Percentiles rank a stretch among this genome's conserved stretches.
These are phyloP conservation scores for Apiosordaria backusii DNA, from an alignment of 495 filamentous ascomycete genomes.

Conservation along the genomic window DNA sequence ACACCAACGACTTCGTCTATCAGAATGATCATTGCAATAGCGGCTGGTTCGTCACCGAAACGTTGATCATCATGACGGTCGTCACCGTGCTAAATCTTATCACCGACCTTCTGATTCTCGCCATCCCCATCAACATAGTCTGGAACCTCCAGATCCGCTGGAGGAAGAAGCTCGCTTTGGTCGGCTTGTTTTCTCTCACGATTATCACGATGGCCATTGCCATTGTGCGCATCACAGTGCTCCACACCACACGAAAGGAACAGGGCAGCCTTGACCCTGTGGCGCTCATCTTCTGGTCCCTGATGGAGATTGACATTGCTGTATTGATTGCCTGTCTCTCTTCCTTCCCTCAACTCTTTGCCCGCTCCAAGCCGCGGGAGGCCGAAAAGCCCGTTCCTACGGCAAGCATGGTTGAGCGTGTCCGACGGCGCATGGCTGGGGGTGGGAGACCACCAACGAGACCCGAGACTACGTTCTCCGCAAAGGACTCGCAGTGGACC, in stretches of 20 bases:
- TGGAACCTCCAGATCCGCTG: constrained; percentile 27
- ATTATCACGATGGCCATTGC: constrained; percentile 30
- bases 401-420: background rate
- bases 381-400: background rate
- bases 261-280: constrained; percentile 16
- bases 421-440: background rate
- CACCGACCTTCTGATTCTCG: constrained; percentile 28
- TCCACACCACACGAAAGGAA: background rate
- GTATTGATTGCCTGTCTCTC: constrained; percentile 13
- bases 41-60: background rate
- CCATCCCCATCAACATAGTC: constrained; percentile 29
- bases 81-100: constrained; percentile 32
- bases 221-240: constrained; percentile 23
- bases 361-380: background rate
- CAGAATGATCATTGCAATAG: background rate
- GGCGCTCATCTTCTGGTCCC: constrained; percentile 27
- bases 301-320: constrained; percentile 23
- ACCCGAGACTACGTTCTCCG: background rate
- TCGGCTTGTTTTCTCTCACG: constrained; percentile 32
- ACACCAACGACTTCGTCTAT: background rate
- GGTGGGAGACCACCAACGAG: background rate
- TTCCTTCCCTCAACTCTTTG: constrained; percentile 17
- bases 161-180: constrained; percentile 23
- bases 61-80: constrained; percentile 19
- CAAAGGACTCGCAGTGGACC: background rate